Evolutionary conservation across 148 eudicot genomes (phyloP).

Genomic region (Amaranthus hypochondriacus): DNA sequence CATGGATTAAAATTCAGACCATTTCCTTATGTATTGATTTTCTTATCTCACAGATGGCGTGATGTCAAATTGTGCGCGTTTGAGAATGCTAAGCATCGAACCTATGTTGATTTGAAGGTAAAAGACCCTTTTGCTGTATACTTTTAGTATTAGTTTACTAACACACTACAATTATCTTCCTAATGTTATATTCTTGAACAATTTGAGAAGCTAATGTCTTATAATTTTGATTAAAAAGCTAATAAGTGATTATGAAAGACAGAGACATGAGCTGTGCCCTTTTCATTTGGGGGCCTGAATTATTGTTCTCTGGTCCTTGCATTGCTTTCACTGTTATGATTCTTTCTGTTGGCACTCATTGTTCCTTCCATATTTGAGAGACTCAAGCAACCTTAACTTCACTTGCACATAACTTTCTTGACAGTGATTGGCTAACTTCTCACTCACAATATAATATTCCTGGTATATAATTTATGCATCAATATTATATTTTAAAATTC

Average conservation of each 20-base stretch:
- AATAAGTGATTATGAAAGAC: constrained; percentile 8
- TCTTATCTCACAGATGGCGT: constrained; percentile 77
- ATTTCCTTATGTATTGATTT: not conserved
- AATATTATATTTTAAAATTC: too few species aligned
- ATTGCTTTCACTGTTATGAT: constrained; percentile 19
- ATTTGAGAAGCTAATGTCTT: constrained; percentile 8
- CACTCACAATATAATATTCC: constrained; percentile 19
- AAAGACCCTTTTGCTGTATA: constrained; percentile 7
- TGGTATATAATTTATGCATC: constrained; percentile 15
- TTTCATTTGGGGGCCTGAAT: constrained; percentile 10
- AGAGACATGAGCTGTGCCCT: constrained; percentile 16
- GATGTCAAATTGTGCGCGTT: constrained; percentile 87
- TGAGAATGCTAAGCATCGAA: constrained; percentile 86
- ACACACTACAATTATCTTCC: constrained; percentile 2
- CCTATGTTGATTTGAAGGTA: constrained; percentile 99
- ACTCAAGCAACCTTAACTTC: constrained; percentile 21
- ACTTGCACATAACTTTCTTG: constrained; percentile 30
- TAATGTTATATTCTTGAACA: constrained; percentile 14
- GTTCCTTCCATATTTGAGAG: constrained; percentile 24
- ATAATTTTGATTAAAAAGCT: not conserved
- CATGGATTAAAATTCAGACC: not conserved
- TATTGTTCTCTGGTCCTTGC: constrained; percentile 23
- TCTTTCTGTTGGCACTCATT: constrained; percentile 12
- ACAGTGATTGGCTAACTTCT: constrained; percentile 26
- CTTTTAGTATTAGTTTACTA: not conserved